phyloP scores from a whole-genome alignment of 2,329 filamentous ascomycete genomes.

The Colletotrichum australisinense region DNA sequence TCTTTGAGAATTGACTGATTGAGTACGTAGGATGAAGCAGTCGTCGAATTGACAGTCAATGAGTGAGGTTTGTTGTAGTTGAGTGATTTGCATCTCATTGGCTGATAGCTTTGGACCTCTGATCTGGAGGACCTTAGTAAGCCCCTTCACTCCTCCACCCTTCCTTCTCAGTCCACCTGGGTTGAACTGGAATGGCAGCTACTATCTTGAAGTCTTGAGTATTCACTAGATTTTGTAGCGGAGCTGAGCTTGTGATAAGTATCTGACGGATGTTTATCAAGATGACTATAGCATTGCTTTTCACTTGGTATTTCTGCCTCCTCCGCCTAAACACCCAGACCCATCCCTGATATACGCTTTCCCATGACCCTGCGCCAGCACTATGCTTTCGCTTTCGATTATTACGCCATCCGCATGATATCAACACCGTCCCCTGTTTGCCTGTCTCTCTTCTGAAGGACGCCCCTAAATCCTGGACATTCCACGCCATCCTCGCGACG shows the following conservation, averaged over 20 bases:
- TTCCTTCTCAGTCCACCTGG: background rate
- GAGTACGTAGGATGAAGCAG: background rate
- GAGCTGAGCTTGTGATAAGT: too few species aligned
- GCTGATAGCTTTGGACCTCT: background rate
- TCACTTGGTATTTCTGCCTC: background rate
- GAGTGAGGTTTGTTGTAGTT: conserved; percentile 13
- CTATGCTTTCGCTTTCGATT: conserved; percentile 1
- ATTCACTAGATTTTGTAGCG: background rate
- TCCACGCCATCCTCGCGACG: background rate
- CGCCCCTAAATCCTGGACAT: background rate
- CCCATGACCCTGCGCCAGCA: background rate
- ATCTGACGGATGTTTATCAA: background rate
- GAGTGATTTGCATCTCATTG: conserved; percentile 29
- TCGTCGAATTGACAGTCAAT: background rate
- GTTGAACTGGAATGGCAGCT: background rate
- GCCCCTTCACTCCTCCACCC: conserved; percentile 8
- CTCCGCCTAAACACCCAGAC: background rate
- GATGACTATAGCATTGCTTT: background rate
- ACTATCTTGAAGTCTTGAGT: background rate
- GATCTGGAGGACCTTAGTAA: conserved; percentile 32
- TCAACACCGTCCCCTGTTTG: background rate
- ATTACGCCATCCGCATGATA: background rate
- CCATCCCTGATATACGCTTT: background rate
- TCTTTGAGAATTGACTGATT: background rate
- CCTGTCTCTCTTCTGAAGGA: background rate